Evolutionary conservation across 345 rosid species (phyloP).

Genomic region (Sisymbrium irio): DNA sequence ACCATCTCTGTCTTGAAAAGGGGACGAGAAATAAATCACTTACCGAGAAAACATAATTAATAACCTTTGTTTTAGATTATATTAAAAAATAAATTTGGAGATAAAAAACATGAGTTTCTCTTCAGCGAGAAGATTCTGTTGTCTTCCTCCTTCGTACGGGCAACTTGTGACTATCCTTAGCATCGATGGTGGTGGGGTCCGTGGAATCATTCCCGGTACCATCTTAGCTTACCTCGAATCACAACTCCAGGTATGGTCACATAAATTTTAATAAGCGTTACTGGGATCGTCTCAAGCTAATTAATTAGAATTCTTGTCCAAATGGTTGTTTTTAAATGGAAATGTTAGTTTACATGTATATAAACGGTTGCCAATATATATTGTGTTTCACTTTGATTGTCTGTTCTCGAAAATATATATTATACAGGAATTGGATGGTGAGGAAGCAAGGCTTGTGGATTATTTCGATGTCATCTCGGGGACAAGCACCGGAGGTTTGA

Average conservation of each 20-base stretch:
- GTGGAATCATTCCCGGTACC: constrained; percentile 64
- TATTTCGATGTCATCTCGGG: constrained; percentile 78
- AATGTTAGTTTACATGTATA: too few species aligned
- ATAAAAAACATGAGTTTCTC: neutral
- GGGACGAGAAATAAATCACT: neutral
- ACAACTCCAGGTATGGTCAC: constrained; percentile 52
- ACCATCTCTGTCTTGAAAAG: constrained; percentile 4
- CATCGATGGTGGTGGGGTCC: constrained; percentile 73
- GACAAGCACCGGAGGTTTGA: constrained; percentile 74
- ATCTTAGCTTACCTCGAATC: constrained; percentile 59
- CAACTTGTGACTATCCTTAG: constrained; percentile 55
- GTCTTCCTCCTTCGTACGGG: constrained; percentile 49
- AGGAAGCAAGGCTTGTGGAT: constrained; percentile 66
- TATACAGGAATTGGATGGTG: constrained; percentile 58
- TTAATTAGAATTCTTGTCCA: neutral
- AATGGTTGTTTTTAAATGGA: too few species aligned
- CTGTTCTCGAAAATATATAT: neutral
- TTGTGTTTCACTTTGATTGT: neutral
- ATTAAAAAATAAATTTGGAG: neutral
- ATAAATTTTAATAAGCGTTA: neutral
- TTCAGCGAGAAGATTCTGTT: constrained; percentile 2
- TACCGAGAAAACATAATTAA: neutral
- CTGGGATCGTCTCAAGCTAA: neutral
- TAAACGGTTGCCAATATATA: neutral
- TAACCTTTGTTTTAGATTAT: neutral